These are phyloP conservation scores for Phoma sp. DNA, from an alignment of 2,329 filamentous ascomycete species.

Conservation along the genomic window DNA sequence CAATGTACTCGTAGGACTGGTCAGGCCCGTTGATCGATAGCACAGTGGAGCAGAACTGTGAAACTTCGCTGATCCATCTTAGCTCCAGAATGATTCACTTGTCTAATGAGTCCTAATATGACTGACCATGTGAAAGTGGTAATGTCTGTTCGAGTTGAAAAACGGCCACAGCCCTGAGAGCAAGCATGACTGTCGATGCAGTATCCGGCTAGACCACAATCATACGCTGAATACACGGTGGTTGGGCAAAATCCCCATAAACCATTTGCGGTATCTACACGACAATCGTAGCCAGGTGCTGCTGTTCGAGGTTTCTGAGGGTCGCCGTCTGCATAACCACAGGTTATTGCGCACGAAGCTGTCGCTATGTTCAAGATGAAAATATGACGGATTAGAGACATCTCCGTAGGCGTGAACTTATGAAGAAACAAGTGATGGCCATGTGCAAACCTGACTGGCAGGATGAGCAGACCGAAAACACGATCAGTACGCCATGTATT, in stretches of 20 bases:
- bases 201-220: slow-evolving; percentile 21
- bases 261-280: slow-evolving; percentile 21
- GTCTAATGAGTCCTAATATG: neutral
- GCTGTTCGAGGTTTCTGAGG: slow-evolving; percentile 10
- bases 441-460: slow-evolving; percentile 1
- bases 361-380: slow-evolving; percentile 11
- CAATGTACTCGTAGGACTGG: slow-evolving; percentile 24
- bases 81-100: neutral
- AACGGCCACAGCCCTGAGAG: slow-evolving; percentile 20
- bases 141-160: slow-evolving; percentile 13
- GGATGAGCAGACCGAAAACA: neutral
- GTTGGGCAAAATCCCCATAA: slow-evolving; percentile 27
- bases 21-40: slow-evolving; percentile 19
- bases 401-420: neutral
- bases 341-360: slow-evolving; percentile 13
- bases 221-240: slow-evolving; percentile 15
- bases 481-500: neutral
- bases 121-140: slow-evolving; percentile 23
- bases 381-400: neutral
- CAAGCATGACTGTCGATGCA: slow-evolving; percentile 24
- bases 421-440: slow-evolving; percentile 1
- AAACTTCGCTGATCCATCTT: slow-evolving; percentile 3
- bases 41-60: slow-evolving; percentile 19
- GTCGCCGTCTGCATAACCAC: slow-evolving; percentile 22
- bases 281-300: slow-evolving; percentile 17